Conservation (phyloP, 208 protist genomes). For the Trypanosoma congolense region DNA sequence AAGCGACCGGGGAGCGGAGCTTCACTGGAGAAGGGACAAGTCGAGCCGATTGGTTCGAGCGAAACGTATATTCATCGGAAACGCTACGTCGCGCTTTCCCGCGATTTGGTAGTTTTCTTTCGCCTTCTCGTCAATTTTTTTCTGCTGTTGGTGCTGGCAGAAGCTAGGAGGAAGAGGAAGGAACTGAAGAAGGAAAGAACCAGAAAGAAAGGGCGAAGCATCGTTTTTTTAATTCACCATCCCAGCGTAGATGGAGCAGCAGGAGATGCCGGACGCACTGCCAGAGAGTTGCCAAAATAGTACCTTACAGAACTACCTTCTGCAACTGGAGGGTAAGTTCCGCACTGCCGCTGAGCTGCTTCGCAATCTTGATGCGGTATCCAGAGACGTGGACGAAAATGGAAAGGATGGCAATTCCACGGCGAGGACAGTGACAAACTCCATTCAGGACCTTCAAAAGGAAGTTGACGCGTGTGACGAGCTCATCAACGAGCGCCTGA, state of each 20-base stretch:
- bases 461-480: conserved; percentile 25
- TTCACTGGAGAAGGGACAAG: too few species aligned
- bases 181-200: not conserved
- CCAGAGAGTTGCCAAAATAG: conserved; percentile 3
- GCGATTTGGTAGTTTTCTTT: too few species aligned
- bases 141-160: too few species aligned
- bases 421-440: conserved; percentile 1
- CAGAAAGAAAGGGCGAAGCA: not conserved
- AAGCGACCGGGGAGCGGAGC: too few species aligned
- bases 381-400: not conserved
- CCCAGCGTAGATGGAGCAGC: not conserved
- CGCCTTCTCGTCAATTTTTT: too few species aligned
- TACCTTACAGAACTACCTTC: too few species aligned
- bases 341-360: conserved; percentile 1
- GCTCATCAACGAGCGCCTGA: conserved; percentile 23
- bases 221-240: conserved; percentile 8
- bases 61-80: too few species aligned
- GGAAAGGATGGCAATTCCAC: not conserved
- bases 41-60: too few species aligned
- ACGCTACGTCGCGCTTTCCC: too few species aligned
- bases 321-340: conserved; percentile 14
- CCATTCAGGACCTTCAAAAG: conserved; percentile 12
- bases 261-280: not conserved
- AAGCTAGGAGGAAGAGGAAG: too few species aligned
- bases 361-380: not conserved